Evolutionary conservation across 148 eudicot genomes (phyloP), one percentile per base, ranked within the genome.

Genomic region (Cornus controversa): DNA sequence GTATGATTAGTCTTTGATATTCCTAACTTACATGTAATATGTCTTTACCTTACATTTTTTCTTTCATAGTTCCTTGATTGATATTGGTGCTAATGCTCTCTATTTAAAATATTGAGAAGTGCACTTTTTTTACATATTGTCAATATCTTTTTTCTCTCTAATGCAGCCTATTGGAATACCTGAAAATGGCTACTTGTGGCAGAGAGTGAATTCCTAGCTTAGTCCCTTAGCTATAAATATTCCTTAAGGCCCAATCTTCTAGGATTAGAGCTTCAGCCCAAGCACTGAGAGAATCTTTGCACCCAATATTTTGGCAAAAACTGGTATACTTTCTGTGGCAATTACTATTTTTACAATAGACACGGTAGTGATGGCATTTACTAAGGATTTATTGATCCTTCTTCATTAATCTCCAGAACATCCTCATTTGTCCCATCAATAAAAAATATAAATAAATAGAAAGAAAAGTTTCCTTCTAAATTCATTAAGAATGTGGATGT

Each of bases 161-260:
- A 67, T 85, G 85, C 93, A 96, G 97, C 93, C 98, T 78, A 91
- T 91, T 58, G 93, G 98, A 76, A 92, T 97, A 37, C 93, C 98
- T 62, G 99, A 96, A 96, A n/a, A n/a, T n/a, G n/a, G n/a, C n/a
- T n/a, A n/a, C n/a, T n/a, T n/a, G n/a, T n/a, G n/a, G n/a, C n/a
- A n/a, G n/a, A n/a, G n/a, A n/a, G n/a, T n/a, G n/a, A n/a, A n/a
- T n/a, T n/a, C n/a, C n/a, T n/a, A n/a, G 85, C 80, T 93, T 74
- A 93, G 98, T 96, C 99, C 22, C 99, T 98, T 42, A 93, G 95
- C 82, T 98, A 96, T 78, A 98, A 98, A 73, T 96, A 93, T 88
- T 96, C 99, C 80, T 86, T 96, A 71, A 96, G 82, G 99, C 97
- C 47, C 99, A 96, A 77, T 96, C 99, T 28, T 91, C 99, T 27